These are phyloP conservation scores for Nowakowskiella sp. DNA, from an alignment of 192 early-diverging fungal species.

Conservation along the genomic window DNA sequence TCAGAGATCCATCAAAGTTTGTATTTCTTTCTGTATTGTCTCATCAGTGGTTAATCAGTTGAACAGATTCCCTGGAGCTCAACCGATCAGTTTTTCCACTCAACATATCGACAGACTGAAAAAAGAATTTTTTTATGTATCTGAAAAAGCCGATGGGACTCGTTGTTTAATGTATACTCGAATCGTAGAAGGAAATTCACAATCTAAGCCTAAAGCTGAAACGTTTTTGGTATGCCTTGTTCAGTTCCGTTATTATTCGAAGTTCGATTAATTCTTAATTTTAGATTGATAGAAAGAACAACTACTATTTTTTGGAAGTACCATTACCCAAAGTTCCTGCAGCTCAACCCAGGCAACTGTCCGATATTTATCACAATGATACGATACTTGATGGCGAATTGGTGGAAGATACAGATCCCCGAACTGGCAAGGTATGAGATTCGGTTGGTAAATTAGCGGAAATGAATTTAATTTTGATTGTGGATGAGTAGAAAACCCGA, in stretches of 20 bases:
- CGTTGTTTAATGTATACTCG: conserved; percentile 39
- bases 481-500: conserved; percentile 12
- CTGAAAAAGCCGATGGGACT: conserved; percentile 53
- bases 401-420: conserved; percentile 62
- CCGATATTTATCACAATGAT: conserved; percentile 47
- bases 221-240: conserved; percentile 21
- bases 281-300: conserved; percentile 82
- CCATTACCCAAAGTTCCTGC: conserved; percentile 57
- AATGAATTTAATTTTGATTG: background rate
- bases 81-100: conserved; percentile 41
- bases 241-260: conserved; percentile 3
- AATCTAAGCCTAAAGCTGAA: conserved; percentile 15
- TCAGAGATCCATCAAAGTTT: too few species aligned
- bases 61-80: conserved; percentile 49
- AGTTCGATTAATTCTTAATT: conserved; percentile 3
- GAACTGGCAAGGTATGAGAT: conserved; percentile 28
- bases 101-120: conserved; percentile 36
- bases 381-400: conserved; percentile 92
- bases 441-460: background rate
- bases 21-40: too few species aligned
- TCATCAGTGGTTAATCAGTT: too few species aligned
- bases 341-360: conserved; percentile 24
- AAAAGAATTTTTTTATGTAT: conserved; percentile 48
- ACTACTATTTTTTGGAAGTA: conserved; percentile 57
- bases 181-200: conserved; percentile 2